Evolutionary conservation across 768 basidiomycete species (phyloP).

Genomic region (Cyclocybe cylindracea): DNA sequence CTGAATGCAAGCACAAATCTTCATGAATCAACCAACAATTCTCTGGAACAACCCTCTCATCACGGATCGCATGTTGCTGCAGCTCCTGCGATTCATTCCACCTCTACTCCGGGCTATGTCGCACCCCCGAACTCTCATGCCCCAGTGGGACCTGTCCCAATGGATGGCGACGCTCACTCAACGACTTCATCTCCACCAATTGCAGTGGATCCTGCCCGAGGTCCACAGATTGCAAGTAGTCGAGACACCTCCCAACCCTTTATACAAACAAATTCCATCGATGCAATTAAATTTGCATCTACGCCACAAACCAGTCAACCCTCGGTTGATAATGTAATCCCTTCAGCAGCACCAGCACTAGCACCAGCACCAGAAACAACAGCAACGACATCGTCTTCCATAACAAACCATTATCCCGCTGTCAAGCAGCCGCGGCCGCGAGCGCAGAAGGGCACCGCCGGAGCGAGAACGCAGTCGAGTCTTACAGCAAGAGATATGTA

Average conservation of each 20-base stretch:
- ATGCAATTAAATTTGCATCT: slow-evolving; percentile 3
- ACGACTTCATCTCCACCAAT: too few species aligned
- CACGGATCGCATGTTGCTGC: neutral
- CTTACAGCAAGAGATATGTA: slow-evolving; percentile 26
- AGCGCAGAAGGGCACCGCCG: slow-evolving; percentile 15
- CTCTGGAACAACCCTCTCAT: slow-evolving; percentile 4
- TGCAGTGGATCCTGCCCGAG: too few species aligned
- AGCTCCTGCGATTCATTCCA: too few species aligned
- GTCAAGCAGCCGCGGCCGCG: slow-evolving; percentile 20
- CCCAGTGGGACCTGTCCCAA: too few species aligned
- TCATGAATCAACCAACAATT: neutral
- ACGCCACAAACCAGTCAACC: slow-evolving; percentile 14
- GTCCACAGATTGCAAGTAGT: too few species aligned
- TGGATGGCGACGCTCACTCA: too few species aligned
- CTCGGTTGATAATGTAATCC: slow-evolving; percentile 2
- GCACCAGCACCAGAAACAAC: too few species aligned
- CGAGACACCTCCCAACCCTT: neutral
- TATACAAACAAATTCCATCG: neutral
- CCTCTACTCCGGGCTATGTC: too few species aligned
- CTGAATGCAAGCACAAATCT: neutral
- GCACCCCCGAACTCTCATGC: too few species aligned
- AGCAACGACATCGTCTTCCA: neutral
- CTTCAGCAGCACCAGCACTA: too few species aligned
- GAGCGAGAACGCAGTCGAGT: slow-evolving; percentile 16
- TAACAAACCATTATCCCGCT: slow-evolving; percentile 17